A percentile compares a stretch with the other conserved stretches of the same genome.
Evolutionary conservation across 2,329 filamentous ascomycete genomes (phyloP).

Genomic region (Paraconiothyrium brasiliense): DNA sequence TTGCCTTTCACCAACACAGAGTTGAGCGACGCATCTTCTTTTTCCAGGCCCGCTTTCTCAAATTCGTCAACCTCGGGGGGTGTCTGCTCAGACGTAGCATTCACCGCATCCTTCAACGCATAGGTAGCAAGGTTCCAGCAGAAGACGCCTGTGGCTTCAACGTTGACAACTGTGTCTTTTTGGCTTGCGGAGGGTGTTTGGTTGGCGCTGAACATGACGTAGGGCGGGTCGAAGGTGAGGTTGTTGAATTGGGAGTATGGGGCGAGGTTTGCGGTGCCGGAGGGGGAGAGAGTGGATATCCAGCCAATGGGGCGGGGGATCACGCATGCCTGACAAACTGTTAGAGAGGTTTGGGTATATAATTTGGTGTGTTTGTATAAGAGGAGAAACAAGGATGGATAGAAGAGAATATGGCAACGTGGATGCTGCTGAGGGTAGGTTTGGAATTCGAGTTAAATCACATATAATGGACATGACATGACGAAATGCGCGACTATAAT

Average conservation of each 20-base stretch:
- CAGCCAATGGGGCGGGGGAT: constrained; percentile 70
- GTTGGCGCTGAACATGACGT: constrained; percentile 70
- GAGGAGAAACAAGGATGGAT: background rate
- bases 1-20: constrained; percentile 32
- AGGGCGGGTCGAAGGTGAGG: constrained; percentile 69
- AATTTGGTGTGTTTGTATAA: background rate
- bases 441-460: no score
- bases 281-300: constrained; percentile 65
- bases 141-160: constrained; percentile 64
- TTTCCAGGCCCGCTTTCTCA: constrained; percentile 58
- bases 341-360: background rate
- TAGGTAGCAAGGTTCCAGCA: constrained; percentile 69
- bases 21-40: constrained; percentile 54
- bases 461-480: no score
- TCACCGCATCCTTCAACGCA: constrained; percentile 64
- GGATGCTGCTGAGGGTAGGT: no score
- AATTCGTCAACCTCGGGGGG: constrained; percentile 65
- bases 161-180: constrained; percentile 68
- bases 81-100: constrained; percentile 63
- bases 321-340: constrained; percentile 59
- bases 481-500: no score
- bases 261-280: constrained; percentile 64
- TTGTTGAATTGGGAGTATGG: constrained; percentile 72
- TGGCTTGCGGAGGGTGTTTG: constrained; percentile 57
- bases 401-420: no score